phyloP scores from a whole-genome alignment of 2,329 filamentous ascomycete species.

The Apiospora rasikravindrae region DNA sequence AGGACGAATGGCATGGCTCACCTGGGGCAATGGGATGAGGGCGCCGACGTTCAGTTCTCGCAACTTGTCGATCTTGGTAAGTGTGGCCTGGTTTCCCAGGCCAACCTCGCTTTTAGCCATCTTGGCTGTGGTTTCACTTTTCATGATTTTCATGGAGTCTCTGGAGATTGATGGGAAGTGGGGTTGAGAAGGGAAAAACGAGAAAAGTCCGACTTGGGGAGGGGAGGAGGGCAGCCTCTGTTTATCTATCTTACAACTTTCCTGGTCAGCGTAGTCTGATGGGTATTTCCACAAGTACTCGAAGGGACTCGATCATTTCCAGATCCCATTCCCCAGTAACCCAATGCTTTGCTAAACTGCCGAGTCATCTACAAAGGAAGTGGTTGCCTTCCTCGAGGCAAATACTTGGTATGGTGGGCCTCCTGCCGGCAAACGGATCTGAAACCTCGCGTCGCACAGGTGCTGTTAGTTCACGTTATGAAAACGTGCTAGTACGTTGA shows the following conservation, averaged over 20 bases:
- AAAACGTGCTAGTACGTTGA: background rate
- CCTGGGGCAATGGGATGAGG: constrained; percentile 33
- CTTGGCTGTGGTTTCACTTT: background rate
- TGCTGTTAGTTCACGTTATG: background rate
- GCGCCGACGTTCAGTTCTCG: constrained; percentile 34
- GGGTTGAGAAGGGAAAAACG: too few relatives aligned
- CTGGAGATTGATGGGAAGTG: background rate
- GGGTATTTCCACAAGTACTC: too few relatives aligned
- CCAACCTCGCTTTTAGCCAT: background rate
- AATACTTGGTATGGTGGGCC: too few relatives aligned
- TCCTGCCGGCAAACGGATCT: background rate
- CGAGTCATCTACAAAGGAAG: too few relatives aligned
- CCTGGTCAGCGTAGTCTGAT: too few relatives aligned
- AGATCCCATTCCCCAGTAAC: too few relatives aligned
- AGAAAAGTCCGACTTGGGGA: background rate
- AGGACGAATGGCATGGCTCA: background rate
- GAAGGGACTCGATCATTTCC: too few relatives aligned
- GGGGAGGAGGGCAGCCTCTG: background rate
- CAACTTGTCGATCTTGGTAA: constrained; percentile 35
- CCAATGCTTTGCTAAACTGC: too few relatives aligned
- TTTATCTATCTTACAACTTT: too few relatives aligned
- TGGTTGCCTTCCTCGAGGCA: too few relatives aligned
- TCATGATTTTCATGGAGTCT: background rate
- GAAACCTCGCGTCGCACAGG: background rate
- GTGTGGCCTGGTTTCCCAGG: constrained; percentile 31